Conservation (phyloP, 1,139 yeast species). For the Yamadazyma songkhlaensis region DNA sequence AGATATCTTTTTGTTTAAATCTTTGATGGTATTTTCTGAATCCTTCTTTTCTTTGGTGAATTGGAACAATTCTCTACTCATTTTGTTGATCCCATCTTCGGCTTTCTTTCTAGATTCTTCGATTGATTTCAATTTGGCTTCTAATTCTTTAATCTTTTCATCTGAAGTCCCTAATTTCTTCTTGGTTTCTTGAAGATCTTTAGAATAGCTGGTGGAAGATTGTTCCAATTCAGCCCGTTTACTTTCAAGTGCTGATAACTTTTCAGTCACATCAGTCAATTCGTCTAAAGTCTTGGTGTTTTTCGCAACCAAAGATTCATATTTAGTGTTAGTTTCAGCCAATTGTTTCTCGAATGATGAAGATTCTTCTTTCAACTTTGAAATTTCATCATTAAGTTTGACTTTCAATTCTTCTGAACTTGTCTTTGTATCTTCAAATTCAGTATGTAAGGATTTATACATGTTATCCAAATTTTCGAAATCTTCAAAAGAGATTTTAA, state of each 20-base stretch:
- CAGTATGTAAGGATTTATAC: conserved; percentile 23
- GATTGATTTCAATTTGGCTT: conserved; percentile 24
- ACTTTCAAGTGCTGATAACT: conserved; percentile 27
- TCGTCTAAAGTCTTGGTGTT: conserved; percentile 24
- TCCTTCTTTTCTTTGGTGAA: conserved; percentile 60
- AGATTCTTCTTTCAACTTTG: conserved; percentile 18
- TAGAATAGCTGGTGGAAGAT: conserved; percentile 24
- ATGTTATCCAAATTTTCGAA: conserved; percentile 61
- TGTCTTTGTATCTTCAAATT: conserved; percentile 24
- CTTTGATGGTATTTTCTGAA: conserved; percentile 41
- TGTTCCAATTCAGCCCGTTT: conserved; percentile 32
- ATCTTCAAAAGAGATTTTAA: conserved; percentile 63
- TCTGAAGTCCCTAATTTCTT: conserved; percentile 21
- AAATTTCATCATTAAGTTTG: conserved; percentile 28
- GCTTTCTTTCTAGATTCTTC: conserved; percentile 60
- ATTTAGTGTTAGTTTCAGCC: conserved; percentile 10
- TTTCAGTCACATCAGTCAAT: conserved; percentile 35
- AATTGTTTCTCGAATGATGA: conserved; percentile 15
- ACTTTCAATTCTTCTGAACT: conserved; percentile 22
- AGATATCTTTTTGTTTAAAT: conserved; percentile 39
- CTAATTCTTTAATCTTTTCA: conserved; percentile 25
- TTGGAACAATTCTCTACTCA: conserved; percentile 78
- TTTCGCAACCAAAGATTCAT: conserved; percentile 24
- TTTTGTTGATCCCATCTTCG: conserved; percentile 85
- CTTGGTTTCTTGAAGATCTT: conserved; percentile 29